phyloP scores from a whole-genome alignment of 2,329 filamentous ascomycete genomes.

The Stromatinia cepivora region DNA sequence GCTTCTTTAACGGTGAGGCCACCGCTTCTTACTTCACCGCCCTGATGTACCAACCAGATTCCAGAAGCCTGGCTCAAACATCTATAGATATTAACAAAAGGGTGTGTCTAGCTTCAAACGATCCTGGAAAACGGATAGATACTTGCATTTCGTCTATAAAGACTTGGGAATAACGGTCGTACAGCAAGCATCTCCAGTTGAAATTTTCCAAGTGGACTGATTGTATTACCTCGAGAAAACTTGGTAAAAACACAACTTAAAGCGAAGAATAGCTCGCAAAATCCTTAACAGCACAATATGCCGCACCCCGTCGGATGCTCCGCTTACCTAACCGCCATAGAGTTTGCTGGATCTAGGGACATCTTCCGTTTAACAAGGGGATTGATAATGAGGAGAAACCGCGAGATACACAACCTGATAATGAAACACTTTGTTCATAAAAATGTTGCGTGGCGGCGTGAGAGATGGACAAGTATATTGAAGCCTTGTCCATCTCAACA shows the following conservation, averaged over 20 bases:
- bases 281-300: neutral
- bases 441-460: constrained; percentile 36
- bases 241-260: neutral
- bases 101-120: constrained; percentile 7
- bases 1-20: constrained; percentile 34
- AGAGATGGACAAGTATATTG: constrained; percentile 38
- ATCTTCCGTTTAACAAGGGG: constrained; percentile 11
- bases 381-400: neutral
- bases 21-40: constrained; percentile 31
- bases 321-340: constrained; percentile 18
- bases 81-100: constrained; percentile 14
- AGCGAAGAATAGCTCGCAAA: neutral
- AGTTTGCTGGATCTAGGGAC: constrained; percentile 9
- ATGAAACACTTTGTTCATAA: constrained; percentile 22
- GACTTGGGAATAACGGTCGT: constrained; percentile 18
- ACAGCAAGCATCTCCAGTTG: neutral
- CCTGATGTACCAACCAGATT: constrained; percentile 27
- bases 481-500: constrained; percentile 19
- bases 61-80: constrained; percentile 31
- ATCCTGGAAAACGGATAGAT: constrained; percentile 18
- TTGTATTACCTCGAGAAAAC: constrained; percentile 18
- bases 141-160: constrained; percentile 20
- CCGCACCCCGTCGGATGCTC: constrained; percentile 29
- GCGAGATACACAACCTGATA: constrained; percentile 26
- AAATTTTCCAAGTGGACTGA: constrained; percentile 8